Conservation (phyloP, 768 basidiomycete species). For the Gyrodon lividus region DNA sequence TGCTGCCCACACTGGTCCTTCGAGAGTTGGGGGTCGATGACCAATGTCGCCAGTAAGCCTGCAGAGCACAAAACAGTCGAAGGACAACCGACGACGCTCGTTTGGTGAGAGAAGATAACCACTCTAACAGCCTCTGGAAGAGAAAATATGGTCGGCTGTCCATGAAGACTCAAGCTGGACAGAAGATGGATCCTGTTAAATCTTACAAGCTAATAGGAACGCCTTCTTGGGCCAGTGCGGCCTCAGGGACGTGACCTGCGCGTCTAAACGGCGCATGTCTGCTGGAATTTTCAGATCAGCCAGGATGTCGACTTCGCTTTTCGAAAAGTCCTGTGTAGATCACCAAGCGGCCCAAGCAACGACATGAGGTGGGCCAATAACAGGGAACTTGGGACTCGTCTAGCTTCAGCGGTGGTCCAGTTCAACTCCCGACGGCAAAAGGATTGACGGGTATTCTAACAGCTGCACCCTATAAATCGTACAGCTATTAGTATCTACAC, state of each 20-base stretch:
- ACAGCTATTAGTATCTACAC: conserved; percentile 9
- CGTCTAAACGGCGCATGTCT: background rate
- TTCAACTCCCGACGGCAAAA: too few species aligned
- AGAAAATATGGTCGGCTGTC: background rate
- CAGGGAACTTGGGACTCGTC: too few species aligned
- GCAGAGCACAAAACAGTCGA: background rate
- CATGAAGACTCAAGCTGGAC: background rate
- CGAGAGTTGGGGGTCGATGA: background rate
- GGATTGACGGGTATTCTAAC: too few species aligned
- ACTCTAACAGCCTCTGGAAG: background rate
- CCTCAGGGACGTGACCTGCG: too few species aligned
- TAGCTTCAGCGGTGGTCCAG: too few species aligned
- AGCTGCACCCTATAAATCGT: too few species aligned
- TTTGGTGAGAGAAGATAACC: background rate
- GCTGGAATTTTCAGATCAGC: too few species aligned
- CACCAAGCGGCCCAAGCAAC: too few species aligned
- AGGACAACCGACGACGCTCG: background rate
- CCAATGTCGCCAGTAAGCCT: background rate
- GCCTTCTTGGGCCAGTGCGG: background rate
- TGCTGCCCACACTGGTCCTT: background rate
- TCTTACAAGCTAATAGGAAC: too few species aligned
- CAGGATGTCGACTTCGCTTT: too few species aligned
- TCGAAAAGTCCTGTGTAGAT: too few species aligned
- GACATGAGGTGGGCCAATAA: too few species aligned
- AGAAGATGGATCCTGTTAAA: background rate